Evolutionary conservation across 495 filamentous ascomycete genomes (phyloP).

Genomic region (Usnea hakonensis): DNA sequence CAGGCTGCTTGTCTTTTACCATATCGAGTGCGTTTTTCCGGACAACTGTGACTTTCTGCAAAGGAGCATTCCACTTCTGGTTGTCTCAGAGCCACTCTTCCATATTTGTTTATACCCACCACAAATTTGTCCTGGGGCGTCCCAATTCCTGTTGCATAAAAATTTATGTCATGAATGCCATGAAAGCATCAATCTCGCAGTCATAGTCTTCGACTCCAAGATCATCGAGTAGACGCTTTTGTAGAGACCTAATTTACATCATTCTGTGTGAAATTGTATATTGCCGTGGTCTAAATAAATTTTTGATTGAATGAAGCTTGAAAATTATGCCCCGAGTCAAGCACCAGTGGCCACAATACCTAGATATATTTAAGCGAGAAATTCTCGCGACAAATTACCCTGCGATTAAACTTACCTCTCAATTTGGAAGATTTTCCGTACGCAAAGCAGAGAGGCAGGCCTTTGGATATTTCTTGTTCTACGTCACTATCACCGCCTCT

Average conservation of each 20-base stretch:
- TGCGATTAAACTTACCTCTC: conserved; percentile 10
- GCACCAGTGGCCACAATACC: neutral
- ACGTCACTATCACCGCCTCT: neutral
- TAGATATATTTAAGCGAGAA: neutral
- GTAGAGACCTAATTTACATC: neutral
- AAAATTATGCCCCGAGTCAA: neutral
- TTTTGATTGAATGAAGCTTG: neutral
- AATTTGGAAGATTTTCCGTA: neutral
- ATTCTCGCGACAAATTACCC: conserved; percentile 2
- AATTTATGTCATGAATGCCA: neutral
- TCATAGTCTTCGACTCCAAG: neutral
- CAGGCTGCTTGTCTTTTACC: neutral
- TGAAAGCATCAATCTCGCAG: neutral
- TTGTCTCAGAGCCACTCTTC: neutral
- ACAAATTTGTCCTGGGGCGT: neutral
- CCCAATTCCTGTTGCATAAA: neutral
- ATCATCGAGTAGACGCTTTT: neutral
- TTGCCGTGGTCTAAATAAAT: neutral
- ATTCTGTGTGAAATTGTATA: neutral
- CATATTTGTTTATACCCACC: neutral
- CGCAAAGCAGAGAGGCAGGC: neutral
- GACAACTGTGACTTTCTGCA: neutral
- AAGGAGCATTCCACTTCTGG: too few relatives aligned
- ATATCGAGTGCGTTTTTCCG: too few relatives aligned
- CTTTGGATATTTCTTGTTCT: neutral